Conservation (phyloP, 768 basidiomycete genomes). For the Russula olivacea region DNA sequence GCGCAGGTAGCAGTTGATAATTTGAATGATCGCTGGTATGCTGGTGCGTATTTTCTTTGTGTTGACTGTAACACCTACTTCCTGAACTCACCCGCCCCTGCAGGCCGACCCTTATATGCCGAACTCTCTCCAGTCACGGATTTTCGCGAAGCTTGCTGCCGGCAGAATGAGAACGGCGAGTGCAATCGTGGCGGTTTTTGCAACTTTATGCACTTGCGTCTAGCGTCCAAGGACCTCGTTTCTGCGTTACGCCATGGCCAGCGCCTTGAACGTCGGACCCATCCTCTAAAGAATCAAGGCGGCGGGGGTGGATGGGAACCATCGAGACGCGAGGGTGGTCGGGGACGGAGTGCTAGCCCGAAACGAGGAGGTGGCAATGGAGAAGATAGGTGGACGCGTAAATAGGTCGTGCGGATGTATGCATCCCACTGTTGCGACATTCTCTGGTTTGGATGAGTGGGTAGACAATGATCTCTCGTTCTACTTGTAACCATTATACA, state of each 20-base stretch:
- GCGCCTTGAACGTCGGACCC: slow-evolving; percentile 69
- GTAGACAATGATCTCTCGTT: background rate
- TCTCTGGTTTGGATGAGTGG: background rate
- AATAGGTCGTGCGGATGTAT: slow-evolving; percentile 24
- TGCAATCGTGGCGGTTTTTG: slow-evolving; percentile 98
- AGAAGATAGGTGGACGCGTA: slow-evolving; percentile 55
- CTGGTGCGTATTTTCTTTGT: slow-evolving; percentile 50
- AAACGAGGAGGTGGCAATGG: slow-evolving; percentile 57
- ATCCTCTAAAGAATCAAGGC: slow-evolving; percentile 56
- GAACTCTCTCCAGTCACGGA: slow-evolving; percentile 98
- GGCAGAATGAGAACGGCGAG: slow-evolving; percentile 97
- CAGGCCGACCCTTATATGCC: slow-evolving; percentile 91
- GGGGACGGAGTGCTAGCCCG: slow-evolving; percentile 72
- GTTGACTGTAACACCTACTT: background rate
- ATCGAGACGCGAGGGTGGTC: slow-evolving; percentile 55
- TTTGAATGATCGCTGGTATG: slow-evolving; percentile 97
- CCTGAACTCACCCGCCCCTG: background rate
- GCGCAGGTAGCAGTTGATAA: slow-evolving; percentile 89
- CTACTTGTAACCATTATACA: background rate
- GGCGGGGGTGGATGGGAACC: slow-evolving; percentile 87
- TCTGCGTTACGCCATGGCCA: slow-evolving; percentile 76
- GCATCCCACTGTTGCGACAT: background rate
- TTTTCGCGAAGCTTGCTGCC: slow-evolving; percentile 97
- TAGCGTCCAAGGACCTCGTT: slow-evolving; percentile 81
- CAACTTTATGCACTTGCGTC: slow-evolving; percentile 96